Base-by-base conservation (phyloP, 2,329 filamentous ascomycete genomes). In the Cordyceps farinosa region DNA sequence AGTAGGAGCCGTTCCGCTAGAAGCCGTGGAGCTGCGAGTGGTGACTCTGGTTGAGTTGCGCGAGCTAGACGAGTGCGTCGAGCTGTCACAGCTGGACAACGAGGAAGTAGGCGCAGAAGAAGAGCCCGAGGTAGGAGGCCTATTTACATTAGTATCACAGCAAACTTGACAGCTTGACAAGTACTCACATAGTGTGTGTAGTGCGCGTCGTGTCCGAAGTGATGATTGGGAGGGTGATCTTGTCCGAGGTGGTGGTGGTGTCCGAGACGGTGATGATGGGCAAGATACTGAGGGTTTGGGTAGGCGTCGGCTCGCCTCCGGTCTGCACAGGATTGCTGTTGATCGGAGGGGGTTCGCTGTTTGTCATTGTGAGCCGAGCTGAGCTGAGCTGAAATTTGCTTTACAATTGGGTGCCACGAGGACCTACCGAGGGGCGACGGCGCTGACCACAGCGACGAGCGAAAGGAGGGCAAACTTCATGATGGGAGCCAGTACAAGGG, bases 401-500 rank as follows among this genome's bases (percentile, higher is more conserved):
- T 53, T 45, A n/a, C 22, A 34, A 22, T 22, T 22, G n/a, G 22
- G n/a, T 29, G 34, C n/a, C 5, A n/a, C 5, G 17, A 34, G n/a
- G 8, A 30, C 58, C 8, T 55, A 61, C 59, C 59, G 50, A 61
- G 59, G 59, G 40, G 42, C 59, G 40, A 54, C 32, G 7, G 59
- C 59, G 59, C 50, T 48, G 42, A 36, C 59, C 40, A 38, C 59
- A 36, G 59, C 59, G 15, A 42, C 42, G 30, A 61, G 59, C 22
- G 51, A 55, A 42, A 61, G 59, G 59, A 61, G 40, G 5, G 50
- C 51, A 29, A 61, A 44, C 32, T 61, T 61, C 59, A 61, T 61
- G 30, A 17, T 45, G 29, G n/a, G 15, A 10, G 17, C n/a, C 10
- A 4, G 5, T 32, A 44, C 4, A 29, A 29, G 29, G 15, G 11